Evolutionary conservation across 805 yeast species (phyloP).

Genomic region (Pichia manshurica): DNA sequence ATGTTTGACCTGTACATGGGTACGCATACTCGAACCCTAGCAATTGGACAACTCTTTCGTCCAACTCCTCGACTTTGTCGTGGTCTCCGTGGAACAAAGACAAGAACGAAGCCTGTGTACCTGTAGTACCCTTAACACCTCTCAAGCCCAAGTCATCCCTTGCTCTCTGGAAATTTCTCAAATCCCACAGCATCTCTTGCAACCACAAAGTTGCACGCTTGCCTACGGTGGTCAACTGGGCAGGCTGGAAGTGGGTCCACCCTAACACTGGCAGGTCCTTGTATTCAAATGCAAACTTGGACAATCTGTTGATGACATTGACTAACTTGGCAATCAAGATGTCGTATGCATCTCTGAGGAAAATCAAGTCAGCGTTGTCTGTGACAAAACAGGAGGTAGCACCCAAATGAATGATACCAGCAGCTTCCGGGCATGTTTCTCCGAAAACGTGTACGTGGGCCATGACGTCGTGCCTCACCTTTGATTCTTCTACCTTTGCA

Average conservation of each 20-base stretch:
- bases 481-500: slow-evolving; percentile 92
- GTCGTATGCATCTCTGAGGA: slow-evolving; percentile 93
- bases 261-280: slow-evolving; percentile 96
- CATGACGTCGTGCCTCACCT: slow-evolving; percentile 98
- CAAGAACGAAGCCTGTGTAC: slow-evolving; percentile 96
- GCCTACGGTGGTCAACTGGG: slow-evolving; percentile 97
- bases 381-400: slow-evolving; percentile 98
- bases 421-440: slow-evolving; percentile 86
- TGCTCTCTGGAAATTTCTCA: slow-evolving; percentile 92
- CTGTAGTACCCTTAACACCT: slow-evolving; percentile 99
- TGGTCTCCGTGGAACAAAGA: slow-evolving; percentile 95
- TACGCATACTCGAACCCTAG: slow-evolving; percentile 92
- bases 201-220: slow-evolving; percentile 97
- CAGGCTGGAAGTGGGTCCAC: slow-evolving; percentile 99
- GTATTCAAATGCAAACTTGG: slow-evolving; percentile 82
- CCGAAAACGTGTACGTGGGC: slow-evolving; percentile 98
- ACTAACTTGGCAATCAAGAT: slow-evolving; percentile 89
- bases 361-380: slow-evolving; percentile 95
- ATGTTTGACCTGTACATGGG: slow-evolving; percentile 99
- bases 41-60: slow-evolving; percentile 85
- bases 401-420: slow-evolving; percentile 96
- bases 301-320: slow-evolving; percentile 86
- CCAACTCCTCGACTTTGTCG: slow-evolving; percentile 90
- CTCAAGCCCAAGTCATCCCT: slow-evolving; percentile 93
- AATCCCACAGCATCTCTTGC: slow-evolving; percentile 96